phyloP scores from a whole-genome alignment of 495 filamentous ascomycete genomes.

The Talaromyces ruber region DNA sequence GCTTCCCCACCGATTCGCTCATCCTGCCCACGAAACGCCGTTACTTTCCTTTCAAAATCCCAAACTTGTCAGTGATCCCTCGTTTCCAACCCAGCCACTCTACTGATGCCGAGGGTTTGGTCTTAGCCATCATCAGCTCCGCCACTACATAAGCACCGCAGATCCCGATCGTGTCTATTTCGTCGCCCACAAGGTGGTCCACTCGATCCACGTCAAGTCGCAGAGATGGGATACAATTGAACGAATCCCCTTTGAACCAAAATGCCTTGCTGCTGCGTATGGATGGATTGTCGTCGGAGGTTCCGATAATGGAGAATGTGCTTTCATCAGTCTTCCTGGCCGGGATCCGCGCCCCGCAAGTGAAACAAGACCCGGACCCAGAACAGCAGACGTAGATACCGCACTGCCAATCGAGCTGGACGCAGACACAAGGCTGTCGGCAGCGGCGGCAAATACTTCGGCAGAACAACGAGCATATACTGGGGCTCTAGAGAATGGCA shows the following conservation, averaged over 20 bases:
- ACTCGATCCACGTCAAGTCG: constrained; percentile 60
- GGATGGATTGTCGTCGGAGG: constrained; percentile 90
- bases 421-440: constrained; percentile 19
- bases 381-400: constrained; percentile 49
- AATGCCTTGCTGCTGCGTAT: constrained; percentile 74
- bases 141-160: constrained; percentile 78
- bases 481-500: constrained; percentile 15
- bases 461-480: constrained; percentile 20
- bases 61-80: constrained; percentile 51
- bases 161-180: constrained; percentile 74
- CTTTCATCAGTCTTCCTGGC: constrained; percentile 58
- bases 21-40: constrained; percentile 56
- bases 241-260: constrained; percentile 68
- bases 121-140: constrained; percentile 81
- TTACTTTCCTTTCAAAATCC: constrained; percentile 70
- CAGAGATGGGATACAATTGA: constrained; percentile 68
- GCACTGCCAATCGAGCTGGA: constrained; percentile 51
- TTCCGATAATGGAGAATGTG: constrained; percentile 70
- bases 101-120: neutral
- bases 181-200: constrained; percentile 64
- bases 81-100: constrained; percentile 7
- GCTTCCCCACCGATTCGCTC: constrained; percentile 49
- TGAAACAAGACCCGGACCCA: constrained; percentile 23
- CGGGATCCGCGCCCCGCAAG: constrained; percentile 18
- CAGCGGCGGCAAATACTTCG: constrained; percentile 14